Evolutionary conservation across 345 rosid genomes (phyloP).

Genomic region (Pistacia integerrima): DNA sequence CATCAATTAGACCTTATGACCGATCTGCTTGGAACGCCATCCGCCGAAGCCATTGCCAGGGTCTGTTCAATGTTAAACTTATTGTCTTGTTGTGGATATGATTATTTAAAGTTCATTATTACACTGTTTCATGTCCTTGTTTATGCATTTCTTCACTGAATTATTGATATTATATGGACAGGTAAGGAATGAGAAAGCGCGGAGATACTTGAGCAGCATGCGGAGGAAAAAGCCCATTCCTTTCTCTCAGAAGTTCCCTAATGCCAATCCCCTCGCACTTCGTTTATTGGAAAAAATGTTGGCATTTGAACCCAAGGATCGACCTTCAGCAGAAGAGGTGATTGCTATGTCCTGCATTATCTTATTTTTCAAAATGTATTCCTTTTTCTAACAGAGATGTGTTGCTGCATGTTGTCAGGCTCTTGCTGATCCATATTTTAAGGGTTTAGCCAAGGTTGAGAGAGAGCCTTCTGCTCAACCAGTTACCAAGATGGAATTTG

Average conservation of each 20-base stretch:
- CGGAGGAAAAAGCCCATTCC: slow-evolving; percentile 85
- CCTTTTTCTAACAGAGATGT: slow-evolving; percentile 19
- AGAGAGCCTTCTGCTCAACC: slow-evolving; percentile 98
- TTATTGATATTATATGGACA: slow-evolving; percentile 31
- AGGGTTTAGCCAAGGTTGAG: slow-evolving; percentile 90
- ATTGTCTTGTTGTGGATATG: slow-evolving; percentile 9
- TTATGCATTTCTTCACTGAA: slow-evolving; percentile 18
- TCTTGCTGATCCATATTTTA: slow-evolving; percentile 92
- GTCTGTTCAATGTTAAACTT: slow-evolving; percentile 39
- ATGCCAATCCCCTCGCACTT: slow-evolving; percentile 93
- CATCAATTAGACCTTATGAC: slow-evolving; percentile 97
- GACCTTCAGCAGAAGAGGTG: slow-evolving; percentile 95
- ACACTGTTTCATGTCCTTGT: not conserved
- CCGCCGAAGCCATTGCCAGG: slow-evolving; percentile 92
- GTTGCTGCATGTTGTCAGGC: slow-evolving; percentile 53
- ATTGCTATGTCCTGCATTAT: not conserved
- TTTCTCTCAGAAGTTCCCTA: slow-evolving; percentile 84
- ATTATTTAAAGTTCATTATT: not conserved
- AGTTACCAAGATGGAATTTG: slow-evolving; percentile 93
- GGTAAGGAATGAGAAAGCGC: slow-evolving; percentile 98
- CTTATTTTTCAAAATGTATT: slow-evolving; percentile 9
- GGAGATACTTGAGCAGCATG: slow-evolving; percentile 95
- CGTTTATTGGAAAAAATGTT: slow-evolving; percentile 85
- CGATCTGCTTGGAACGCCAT: slow-evolving; percentile 90
- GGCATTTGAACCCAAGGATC: slow-evolving; percentile 92